Conservation (phyloP, 1,139 yeast genomes). For the Sugiyamaella neomexicana region DNA sequence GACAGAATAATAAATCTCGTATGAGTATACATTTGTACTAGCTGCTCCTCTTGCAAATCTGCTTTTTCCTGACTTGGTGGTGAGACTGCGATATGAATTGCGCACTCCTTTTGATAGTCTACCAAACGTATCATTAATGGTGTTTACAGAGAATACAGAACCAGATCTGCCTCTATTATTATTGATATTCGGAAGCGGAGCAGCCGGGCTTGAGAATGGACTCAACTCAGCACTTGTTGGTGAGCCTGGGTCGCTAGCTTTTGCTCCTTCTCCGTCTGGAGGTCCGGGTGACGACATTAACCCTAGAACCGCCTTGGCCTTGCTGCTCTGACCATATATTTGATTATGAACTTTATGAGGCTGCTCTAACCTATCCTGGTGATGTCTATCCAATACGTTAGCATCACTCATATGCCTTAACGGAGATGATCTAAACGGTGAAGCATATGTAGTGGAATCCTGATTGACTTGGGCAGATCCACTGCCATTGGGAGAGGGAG, state of each 20-base stretch:
- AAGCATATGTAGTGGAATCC: conserved; percentile 1
- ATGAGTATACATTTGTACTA: conserved; percentile 7
- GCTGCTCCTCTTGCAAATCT: neutral
- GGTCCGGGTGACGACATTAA: neutral
- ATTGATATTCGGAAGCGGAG: neutral
- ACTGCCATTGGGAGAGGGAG: neutral
- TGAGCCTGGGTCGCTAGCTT: neutral
- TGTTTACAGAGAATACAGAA: conserved; percentile 3
- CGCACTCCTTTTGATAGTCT: conserved; percentile 5
- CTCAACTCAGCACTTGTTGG: conserved; percentile 11
- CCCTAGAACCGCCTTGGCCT: neutral
- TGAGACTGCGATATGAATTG: conserved; percentile 1
- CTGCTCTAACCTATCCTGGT: neutral
- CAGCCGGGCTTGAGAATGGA: conserved; percentile 8
- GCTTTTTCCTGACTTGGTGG: neutral
- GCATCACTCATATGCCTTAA: conserved; percentile 12
- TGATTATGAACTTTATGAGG: conserved; percentile 5
- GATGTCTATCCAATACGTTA: conserved; percentile 1
- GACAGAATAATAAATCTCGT: conserved; percentile 51
- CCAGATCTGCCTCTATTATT: conserved; percentile 1
- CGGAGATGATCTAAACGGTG: conserved; percentile 11
- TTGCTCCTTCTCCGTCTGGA: neutral
- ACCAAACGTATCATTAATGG: conserved; percentile 5
- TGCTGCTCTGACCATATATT: neutral
- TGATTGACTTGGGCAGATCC: neutral